Evolutionary conservation across 805 yeast species (phyloP).

Genomic region (Schwanniomyces polymorphus): DNA sequence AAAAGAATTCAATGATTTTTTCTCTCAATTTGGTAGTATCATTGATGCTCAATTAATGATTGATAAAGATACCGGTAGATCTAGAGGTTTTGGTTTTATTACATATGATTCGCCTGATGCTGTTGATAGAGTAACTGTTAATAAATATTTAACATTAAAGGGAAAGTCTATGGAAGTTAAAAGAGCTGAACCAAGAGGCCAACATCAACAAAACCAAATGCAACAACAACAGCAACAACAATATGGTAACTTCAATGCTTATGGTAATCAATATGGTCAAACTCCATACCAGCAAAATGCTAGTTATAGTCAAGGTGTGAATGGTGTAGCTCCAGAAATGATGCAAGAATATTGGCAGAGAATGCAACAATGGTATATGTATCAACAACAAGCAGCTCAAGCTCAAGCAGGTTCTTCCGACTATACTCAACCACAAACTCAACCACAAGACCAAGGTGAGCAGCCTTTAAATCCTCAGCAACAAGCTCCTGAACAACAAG

Average conservation of each 20-base stretch:
- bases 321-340: slow-evolving; percentile 49
- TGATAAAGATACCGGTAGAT: slow-evolving; percentile 94
- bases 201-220: slow-evolving; percentile 47
- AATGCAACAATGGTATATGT: slow-evolving; percentile 65
- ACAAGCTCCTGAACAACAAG: slow-evolving; percentile 9
- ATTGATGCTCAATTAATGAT: slow-evolving; percentile 97
- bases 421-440: slow-evolving; percentile 17
- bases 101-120: slow-evolving; percentile 95
- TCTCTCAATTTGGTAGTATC: slow-evolving; percentile 84
- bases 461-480: slow-evolving; percentile 46
- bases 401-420: slow-evolving; percentile 19
- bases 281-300: slow-evolving; percentile 14
- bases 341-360: slow-evolving; percentile 65
- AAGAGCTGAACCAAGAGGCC: slow-evolving; percentile 80
- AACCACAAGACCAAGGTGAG: slow-evolving; percentile 27
- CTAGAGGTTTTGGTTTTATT: slow-evolving; percentile 96
- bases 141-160: slow-evolving; percentile 78
- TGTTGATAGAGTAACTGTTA: slow-evolving; percentile 82
- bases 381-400: slow-evolving; percentile 51
- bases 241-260: slow-evolving; percentile 15
- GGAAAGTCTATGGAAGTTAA: slow-evolving; percentile 85
- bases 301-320: slow-evolving; percentile 21
- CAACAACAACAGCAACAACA: slow-evolving; percentile 27
- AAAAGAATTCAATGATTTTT: slow-evolving; percentile 81
- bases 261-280: slow-evolving; percentile 22